Percentiles rank a stretch among this genome's conserved stretches.
Evolutionary conservation across 805 yeast genomes (phyloP).

Genomic region (Schizosaccharomyces octosporus): DNA sequence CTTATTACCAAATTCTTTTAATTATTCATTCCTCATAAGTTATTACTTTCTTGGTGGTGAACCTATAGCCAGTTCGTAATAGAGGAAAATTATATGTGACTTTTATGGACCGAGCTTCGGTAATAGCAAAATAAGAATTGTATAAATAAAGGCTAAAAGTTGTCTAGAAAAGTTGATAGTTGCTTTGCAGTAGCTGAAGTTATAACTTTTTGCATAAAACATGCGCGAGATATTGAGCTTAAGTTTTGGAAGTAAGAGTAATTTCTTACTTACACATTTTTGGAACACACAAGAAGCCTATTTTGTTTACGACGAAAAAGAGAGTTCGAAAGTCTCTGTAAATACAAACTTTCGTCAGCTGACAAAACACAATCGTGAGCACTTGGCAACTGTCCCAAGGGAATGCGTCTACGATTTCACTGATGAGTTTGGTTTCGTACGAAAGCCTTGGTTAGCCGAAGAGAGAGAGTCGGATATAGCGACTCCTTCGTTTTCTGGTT

Average conservation of each 20-base stretch:
- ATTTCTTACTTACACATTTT: constrained; percentile 53
- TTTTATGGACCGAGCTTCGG: no score
- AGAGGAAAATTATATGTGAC: no score
- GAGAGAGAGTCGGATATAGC: background rate
- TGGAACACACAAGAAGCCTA: constrained; percentile 54
- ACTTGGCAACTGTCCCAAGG: constrained; percentile 41
- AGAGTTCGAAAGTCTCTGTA: constrained; percentile 18
- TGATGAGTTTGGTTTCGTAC: constrained; percentile 48
- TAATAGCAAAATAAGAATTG: no score
- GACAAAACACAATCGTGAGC: constrained; percentile 16
- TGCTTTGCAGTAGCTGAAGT: background rate
- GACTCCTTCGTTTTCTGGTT: background rate
- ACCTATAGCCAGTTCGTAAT: no score
- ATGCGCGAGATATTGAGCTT: constrained; percentile 53
- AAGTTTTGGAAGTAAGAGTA: constrained; percentile 45
- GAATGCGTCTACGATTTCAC: constrained; percentile 43
- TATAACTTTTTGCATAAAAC: background rate
- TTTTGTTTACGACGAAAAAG: constrained; percentile 23
- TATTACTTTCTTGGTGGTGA: no score
- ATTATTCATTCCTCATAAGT: no score
- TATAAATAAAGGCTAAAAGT: no score
- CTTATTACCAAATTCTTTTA: no score
- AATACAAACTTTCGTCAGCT: constrained; percentile 23
- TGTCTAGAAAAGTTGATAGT: no score
- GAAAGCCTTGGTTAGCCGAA: constrained; percentile 2